phyloP scores from a whole-genome alignment of 768 basidiomycete species.

The Collybia mongolica region DNA sequence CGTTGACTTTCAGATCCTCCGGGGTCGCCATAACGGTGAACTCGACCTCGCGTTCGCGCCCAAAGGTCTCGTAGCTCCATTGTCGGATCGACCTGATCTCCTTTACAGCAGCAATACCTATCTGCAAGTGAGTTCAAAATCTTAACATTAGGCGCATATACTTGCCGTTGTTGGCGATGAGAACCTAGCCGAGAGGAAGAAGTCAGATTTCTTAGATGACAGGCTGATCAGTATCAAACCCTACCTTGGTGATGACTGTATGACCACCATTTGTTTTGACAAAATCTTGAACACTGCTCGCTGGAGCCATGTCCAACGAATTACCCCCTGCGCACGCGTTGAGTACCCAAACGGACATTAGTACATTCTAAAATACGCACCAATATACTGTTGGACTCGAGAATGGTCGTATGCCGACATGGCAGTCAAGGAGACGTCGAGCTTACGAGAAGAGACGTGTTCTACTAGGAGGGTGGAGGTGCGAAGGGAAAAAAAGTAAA shows the following conservation, averaged over 20 bases:
- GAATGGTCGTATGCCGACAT: slow-evolving; percentile 57
- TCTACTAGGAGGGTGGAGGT: slow-evolving; percentile 1
- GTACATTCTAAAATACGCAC: slow-evolving; percentile 24
- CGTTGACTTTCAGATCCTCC: slow-evolving; percentile 97
- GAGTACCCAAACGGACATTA: slow-evolving; percentile 10
- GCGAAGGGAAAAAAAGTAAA: slow-evolving; percentile 5
- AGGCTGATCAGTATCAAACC: slow-evolving; percentile 8
- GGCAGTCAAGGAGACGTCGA: slow-evolving; percentile 19
- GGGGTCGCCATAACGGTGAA: slow-evolving; percentile 99
- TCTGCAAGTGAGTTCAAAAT: slow-evolving; percentile 14
- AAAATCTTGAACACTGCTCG: slow-evolving; percentile 84
- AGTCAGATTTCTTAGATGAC: slow-evolving; percentile 4
- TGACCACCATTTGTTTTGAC: slow-evolving; percentile 91
- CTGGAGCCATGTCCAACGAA: slow-evolving; percentile 79
- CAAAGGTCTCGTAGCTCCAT: slow-evolving; percentile 99
- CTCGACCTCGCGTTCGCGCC: slow-evolving; percentile 92
- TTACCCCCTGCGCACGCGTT: slow-evolving; percentile 74
- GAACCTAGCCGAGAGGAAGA: slow-evolving; percentile 54
- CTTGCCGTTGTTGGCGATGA: slow-evolving; percentile 97
- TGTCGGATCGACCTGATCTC: slow-evolving; percentile 98
- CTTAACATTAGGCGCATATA: slow-evolving; percentile 1
- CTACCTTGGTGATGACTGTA: slow-evolving; percentile 97
- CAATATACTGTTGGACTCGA: slow-evolving; percentile 54
- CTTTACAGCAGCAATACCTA: slow-evolving; percentile 98
- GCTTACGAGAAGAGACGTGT: slow-evolving; percentile 10